These are phyloP conservation scores for Ceratocystis variospora DNA, from an alignment of 2,329 filamentous ascomycete genomes.

Conservation along the genomic window DNA sequence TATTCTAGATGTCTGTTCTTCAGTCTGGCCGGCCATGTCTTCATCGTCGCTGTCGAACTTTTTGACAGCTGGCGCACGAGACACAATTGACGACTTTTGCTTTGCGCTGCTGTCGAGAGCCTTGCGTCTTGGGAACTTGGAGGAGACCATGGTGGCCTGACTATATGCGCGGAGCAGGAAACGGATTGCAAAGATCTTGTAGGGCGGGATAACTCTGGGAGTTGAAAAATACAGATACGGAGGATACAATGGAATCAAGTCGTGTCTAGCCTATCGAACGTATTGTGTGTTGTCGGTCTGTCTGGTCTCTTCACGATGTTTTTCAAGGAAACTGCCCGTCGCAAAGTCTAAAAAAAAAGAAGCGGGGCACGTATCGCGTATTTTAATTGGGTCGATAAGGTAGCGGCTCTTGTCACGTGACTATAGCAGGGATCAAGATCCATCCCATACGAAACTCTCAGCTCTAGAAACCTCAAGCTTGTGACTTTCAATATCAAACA, in stretches of 20 bases:
- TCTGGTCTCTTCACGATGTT: not conserved
- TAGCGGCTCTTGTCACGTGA: not conserved
- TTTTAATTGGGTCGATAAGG: slow-evolving; percentile 3
- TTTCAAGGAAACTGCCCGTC: not conserved
- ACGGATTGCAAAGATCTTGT: not conserved
- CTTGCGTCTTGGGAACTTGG: slow-evolving; percentile 19
- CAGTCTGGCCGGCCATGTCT: not conserved
- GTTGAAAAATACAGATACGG: no score
- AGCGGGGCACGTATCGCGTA: not conserved
- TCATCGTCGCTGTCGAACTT: slow-evolving; percentile 19
- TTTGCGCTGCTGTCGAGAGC: not conserved
- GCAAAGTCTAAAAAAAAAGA: slow-evolving; percentile 6
- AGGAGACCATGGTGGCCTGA: not conserved
- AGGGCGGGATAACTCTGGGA: not conserved
- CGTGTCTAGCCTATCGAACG: no score
- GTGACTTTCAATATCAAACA: no score
- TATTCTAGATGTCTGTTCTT: not conserved
- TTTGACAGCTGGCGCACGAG: slow-evolving; percentile 1
- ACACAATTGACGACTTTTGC: not conserved
- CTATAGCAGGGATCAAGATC: not conserved
- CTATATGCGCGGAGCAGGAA: not conserved
- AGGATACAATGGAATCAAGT: no score
- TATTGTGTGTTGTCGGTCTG: not conserved
- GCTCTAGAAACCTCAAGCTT: no score
- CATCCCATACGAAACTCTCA: not conserved